Base-by-base conservation (phyloP, 179 eudicot species). In the Spergularia azorica region DNA sequence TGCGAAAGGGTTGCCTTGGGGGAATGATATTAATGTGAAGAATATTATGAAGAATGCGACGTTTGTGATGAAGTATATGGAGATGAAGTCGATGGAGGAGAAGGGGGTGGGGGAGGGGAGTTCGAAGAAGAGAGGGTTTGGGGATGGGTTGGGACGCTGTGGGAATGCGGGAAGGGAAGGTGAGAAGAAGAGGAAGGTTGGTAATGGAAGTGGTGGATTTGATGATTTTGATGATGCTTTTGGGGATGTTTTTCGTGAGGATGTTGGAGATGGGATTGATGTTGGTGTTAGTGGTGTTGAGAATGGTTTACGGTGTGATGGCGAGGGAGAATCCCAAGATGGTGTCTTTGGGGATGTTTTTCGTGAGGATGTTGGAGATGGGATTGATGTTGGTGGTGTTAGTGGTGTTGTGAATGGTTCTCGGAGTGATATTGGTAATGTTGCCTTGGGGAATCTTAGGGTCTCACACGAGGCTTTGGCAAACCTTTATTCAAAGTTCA, bases 1-100 rank as follows among this genome's bases (percentile, higher is more conserved):
- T 73, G 97, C 93, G 0, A 79, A 65, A 57, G 81, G 64, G n/a
- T 80, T 95, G 83, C 98, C 97, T 16, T 93, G 98, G 98, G 98
- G 98, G 7, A 82, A 91, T 10, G 97, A 95, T 85, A 84, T 95
- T 56, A 91, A 83, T 59, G 88, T 87, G 63, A 93, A 90, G 89
- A 93, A 95, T 78, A 78, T 92, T 73, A 20, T 91, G 71, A 89
- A 69, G 78, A 83, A 89, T 83, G 97, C 92, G 1, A 89, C 83
- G 0, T 82, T 79, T 76, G 91, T 92, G 15, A 76, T 95, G 56
- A 91, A 88, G 72, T 92, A 89, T 76, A 92, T 95, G 90, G 98
- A 92, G 79, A 82, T 90, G 92, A 95, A 92, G 82, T 89, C 96
- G 2, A 83, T 82, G 88, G 79, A 69, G 75, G 83, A 86, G 18